Conservation (phyloP, 2,329 filamentous ascomycete genomes). For the Phyllosticta ampelicida region DNA sequence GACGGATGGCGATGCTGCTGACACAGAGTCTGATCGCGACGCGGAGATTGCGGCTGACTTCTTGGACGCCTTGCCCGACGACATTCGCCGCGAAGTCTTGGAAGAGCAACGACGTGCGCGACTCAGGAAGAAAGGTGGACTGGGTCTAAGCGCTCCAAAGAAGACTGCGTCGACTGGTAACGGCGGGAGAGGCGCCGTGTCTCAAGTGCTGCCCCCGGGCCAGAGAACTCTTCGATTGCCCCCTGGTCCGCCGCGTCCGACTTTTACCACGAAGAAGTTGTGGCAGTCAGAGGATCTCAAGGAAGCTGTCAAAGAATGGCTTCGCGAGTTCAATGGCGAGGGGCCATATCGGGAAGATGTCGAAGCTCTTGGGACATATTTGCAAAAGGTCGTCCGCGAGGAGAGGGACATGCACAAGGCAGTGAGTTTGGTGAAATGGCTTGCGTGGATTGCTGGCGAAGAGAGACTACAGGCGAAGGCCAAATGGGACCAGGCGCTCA, state of each 20-base stretch:
- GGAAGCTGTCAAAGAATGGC: constrained; percentile 66
- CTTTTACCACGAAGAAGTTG: constrained; percentile 51
- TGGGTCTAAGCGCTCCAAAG: neutral
- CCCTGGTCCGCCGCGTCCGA: constrained; percentile 43
- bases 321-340: constrained; percentile 56
- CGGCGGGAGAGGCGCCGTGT: constrained; percentile 3
- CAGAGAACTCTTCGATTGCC: constrained; percentile 37
- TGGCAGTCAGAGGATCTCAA: constrained; percentile 53
- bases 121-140: constrained; percentile 22
- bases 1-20: constrained; percentile 16
- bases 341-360: constrained; percentile 75
- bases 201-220: constrained; percentile 15
- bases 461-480: constrained; percentile 11
- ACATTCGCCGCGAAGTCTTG: constrained; percentile 67
- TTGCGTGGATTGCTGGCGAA: constrained; percentile 30
- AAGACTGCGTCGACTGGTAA: neutral
- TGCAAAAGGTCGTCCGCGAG: constrained; percentile 59
- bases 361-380: constrained; percentile 59
- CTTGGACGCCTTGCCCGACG: constrained; percentile 70
- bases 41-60: constrained; percentile 44
- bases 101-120: constrained; percentile 56
- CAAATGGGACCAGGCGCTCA: constrained; percentile 29
- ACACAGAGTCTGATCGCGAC: neutral
- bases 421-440: constrained; percentile 57
- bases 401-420: constrained; percentile 73